phyloP scores from a whole-genome alignment of 257 asterid genomes.

The Gentiana macrophylla region DNA sequence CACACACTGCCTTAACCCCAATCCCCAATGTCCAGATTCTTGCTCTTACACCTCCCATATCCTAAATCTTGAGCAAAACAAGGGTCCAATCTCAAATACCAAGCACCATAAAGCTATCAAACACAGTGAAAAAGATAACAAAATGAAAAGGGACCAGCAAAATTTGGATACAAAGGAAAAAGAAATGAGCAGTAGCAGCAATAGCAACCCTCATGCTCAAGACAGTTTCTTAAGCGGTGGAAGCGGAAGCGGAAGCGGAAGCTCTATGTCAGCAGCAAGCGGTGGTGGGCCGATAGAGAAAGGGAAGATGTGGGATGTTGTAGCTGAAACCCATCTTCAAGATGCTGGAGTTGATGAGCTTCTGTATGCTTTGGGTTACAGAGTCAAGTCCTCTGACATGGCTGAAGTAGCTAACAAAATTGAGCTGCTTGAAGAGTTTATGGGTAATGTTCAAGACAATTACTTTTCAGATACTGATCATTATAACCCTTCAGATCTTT shows the following conservation, averaged over 20 bases:
- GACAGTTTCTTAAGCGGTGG: not conserved
- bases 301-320: slow-evolving; percentile 35
- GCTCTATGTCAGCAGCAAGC: slow-evolving; percentile 6
- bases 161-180: slow-evolving; percentile 2
- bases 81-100: too few relatives aligned
- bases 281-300: slow-evolving; percentile 1
- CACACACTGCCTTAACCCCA: not conserved
- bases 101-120: too few relatives aligned
- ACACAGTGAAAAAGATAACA: too few relatives aligned
- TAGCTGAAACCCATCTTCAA: slow-evolving; percentile 1
- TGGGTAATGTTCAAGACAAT: slow-evolving; percentile 29
- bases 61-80: slow-evolving; percentile 7
- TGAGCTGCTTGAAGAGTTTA: slow-evolving; percentile 49
- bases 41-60: not conserved
- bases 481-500: slow-evolving; percentile 79
- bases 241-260: slow-evolving; percentile 19
- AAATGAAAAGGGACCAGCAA: slow-evolving; percentile 14
- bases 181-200: not conserved
- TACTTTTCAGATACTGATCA: slow-evolving; percentile 55
- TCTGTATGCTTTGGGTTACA: slow-evolving; percentile 61
- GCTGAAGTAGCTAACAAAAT: slow-evolving; percentile 64
- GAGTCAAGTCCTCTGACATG: slow-evolving; percentile 53
- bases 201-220: too few relatives aligned
- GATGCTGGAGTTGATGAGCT: slow-evolving; percentile 57
- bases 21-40: slow-evolving; percentile 16